These are phyloP conservation scores for Syzygium jambos DNA, from an alignment of 345 rosid genomes.

Conservation along the genomic window DNA sequence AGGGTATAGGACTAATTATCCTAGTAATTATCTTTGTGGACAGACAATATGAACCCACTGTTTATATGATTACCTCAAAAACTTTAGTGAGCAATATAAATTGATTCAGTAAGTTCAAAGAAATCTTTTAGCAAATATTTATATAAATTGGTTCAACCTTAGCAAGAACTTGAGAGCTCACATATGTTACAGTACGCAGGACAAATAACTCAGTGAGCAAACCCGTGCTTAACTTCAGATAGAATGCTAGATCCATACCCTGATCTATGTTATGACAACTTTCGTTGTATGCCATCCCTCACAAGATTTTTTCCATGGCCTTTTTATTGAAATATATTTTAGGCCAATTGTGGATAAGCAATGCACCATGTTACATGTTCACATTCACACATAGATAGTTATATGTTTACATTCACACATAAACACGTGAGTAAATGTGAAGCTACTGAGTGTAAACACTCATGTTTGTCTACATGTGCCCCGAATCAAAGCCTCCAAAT, in stretches of 20 bases:
- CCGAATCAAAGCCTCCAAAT: neutral
- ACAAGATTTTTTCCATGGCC: neutral
- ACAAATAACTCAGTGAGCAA: neutral
- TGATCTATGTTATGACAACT: neutral
- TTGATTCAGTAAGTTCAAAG: neutral
- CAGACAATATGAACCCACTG: neutral
- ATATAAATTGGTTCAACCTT: neutral
- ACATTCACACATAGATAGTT: neutral
- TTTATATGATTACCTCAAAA: neutral
- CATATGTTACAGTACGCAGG: neutral
- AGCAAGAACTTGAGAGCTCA: neutral
- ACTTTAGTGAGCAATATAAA: neutral
- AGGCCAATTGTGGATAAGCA: neutral
- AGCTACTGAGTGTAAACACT: neutral
- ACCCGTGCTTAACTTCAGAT: neutral
- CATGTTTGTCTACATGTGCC: neutral
- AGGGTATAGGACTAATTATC: neutral
- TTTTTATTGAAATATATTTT: neutral
- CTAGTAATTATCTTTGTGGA: neutral
- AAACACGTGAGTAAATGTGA: neutral
- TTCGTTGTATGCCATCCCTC: neutral
- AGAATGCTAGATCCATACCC: neutral
- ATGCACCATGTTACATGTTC: neutral
- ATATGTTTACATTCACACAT: neutral
- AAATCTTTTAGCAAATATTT: neutral